Percentiles rank a stretch among this genome's conserved stretches.
Conservation (phyloP, 2,329 filamentous ascomycete genomes). For the Capronia americana region DNA sequence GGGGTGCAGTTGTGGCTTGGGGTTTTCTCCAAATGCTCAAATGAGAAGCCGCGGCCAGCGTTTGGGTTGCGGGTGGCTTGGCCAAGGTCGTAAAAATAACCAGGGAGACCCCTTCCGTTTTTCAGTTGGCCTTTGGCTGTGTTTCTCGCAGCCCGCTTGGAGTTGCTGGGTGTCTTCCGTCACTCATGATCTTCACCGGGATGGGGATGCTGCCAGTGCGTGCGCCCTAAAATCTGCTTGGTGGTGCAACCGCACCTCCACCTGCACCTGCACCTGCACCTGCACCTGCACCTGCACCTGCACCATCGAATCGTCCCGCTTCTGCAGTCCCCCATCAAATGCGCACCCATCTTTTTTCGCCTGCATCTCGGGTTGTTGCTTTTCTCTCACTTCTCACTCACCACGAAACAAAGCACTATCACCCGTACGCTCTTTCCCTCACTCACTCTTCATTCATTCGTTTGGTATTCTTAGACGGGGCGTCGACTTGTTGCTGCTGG, state of each 20-base stretch:
- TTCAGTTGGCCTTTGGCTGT: slow-evolving; percentile 5
- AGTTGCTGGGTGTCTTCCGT: slow-evolving; percentile 15
- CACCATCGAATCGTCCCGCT: slow-evolving; percentile 5
- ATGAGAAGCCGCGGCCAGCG: slow-evolving; percentile 5
- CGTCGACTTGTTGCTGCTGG: background rate
- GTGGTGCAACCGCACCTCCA: slow-evolving; percentile 8
- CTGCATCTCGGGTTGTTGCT: slow-evolving; percentile 4
- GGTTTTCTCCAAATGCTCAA: background rate
- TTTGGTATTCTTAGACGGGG: background rate
- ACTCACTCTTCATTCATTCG: slow-evolving; percentile 8
- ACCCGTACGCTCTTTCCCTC: background rate
- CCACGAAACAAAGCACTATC: background rate
- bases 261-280: slow-evolving; percentile 4
- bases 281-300: no score
- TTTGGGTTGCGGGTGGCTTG: slow-evolving; percentile 16
- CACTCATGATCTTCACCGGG: slow-evolving; percentile 12
- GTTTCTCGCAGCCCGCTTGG: slow-evolving; percentile 17
- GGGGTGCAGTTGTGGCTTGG: slow-evolving; percentile 20
- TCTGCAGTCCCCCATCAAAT: slow-evolving; percentile 6
- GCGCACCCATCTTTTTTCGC: slow-evolving; percentile 1
- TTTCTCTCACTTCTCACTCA: background rate
- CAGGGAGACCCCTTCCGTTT: slow-evolving; percentile 9
- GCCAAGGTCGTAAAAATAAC: slow-evolving; percentile 16
- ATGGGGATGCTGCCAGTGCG: slow-evolving; percentile 6
- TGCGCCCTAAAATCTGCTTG: slow-evolving; percentile 7